Evolutionary conservation across 2,329 filamentous ascomycete genomes (phyloP), one percentile per base, ranked within the genome.

Genomic region (Tolypocladium endophyticum): DNA sequence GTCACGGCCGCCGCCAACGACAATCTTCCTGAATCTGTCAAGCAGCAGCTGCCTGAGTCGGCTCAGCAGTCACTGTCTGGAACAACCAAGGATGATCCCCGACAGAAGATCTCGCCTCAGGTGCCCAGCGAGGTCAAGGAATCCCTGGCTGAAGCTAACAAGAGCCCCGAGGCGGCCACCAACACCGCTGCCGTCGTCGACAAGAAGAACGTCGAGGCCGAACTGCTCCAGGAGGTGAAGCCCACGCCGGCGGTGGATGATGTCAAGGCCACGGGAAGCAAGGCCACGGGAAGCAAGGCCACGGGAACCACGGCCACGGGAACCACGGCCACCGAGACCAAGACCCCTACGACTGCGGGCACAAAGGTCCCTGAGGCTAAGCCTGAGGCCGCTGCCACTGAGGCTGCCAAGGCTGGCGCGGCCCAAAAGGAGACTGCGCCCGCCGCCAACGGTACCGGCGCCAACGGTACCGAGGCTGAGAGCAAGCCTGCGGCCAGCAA

Each of bases 171-270:
- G 74, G 90, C 90, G 39, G 83, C 88, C 41, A 81, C 82, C 59
- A 87, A 86, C 72, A 77, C 84, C 1, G 79, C 80, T 59, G 88
- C 86, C 23, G 88, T 94, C 8, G 76, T 82, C 63, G 89, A 92
- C 66, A 94, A 94, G 82, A 84, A 83, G 71, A 80, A 78, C 12
- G 80, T 92, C 6, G 90, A 95, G 76, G 73, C 83, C 33, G 88
- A 96, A 75, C 79, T 95, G 11, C 77, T 92, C 55, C 80, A 84
- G 64, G 83, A 88, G 71, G 80, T 86, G 62, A 78, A 81, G 71
- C 70, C 73, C 58, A 69, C 70, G 58, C 67, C 76, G 64, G 68
- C 71, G 16, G 65, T 69, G 0, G 67, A 61, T 45, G 74, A 74
- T 47, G 60, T 71, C 52, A 62, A 67, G 61, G 55, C 64, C 28